These are phyloP conservation scores for Allium sativum DNA, from an alignment of 106 monocot genomes.

Conservation along the genomic window DNA sequence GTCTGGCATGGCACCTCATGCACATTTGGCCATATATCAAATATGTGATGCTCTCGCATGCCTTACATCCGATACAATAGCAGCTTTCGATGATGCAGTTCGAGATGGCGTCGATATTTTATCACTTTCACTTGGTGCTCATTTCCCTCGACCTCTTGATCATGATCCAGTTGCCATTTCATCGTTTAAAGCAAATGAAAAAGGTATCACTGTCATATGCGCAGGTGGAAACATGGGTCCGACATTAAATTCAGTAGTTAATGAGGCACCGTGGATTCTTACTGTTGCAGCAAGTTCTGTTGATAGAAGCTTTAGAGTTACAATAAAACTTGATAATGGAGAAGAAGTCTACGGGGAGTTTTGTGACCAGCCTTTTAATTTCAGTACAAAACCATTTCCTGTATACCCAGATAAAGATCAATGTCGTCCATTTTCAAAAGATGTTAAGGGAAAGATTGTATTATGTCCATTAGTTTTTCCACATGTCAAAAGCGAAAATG, in stretches of 20 bases:
- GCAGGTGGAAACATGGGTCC: conserved; percentile 77
- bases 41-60: conserved; percentile 79
- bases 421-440: conserved; percentile 25
- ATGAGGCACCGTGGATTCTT: conserved; percentile 66
- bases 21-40: conserved; percentile 69
- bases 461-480: conserved; percentile 63
- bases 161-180: conserved; percentile 75
- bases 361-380: conserved; percentile 48
- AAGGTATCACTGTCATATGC: conserved; percentile 44
- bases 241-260: conserved; percentile 37
- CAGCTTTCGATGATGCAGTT: conserved; percentile 69
- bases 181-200: conserved; percentile 46
- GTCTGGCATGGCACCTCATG: conserved; percentile 45
- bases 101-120: conserved; percentile 60
- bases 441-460: conserved; percentile 63
- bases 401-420: conserved; percentile 33
- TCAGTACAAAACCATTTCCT: conserved; percentile 30
- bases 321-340: conserved; percentile 39
- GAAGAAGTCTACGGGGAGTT: conserved; percentile 66
- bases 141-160: conserved; percentile 50
- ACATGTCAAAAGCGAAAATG: conserved; percentile 63
- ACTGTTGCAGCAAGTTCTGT: conserved; percentile 67
- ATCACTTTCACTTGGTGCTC: conserved; percentile 71
- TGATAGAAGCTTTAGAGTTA: conserved; percentile 64
- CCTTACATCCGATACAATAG: conserved; percentile 77